These are phyloP conservation scores for Chaetomium olivaceum DNA, from an alignment of 2,329 filamentous ascomycete species.

Conservation along the genomic window DNA sequence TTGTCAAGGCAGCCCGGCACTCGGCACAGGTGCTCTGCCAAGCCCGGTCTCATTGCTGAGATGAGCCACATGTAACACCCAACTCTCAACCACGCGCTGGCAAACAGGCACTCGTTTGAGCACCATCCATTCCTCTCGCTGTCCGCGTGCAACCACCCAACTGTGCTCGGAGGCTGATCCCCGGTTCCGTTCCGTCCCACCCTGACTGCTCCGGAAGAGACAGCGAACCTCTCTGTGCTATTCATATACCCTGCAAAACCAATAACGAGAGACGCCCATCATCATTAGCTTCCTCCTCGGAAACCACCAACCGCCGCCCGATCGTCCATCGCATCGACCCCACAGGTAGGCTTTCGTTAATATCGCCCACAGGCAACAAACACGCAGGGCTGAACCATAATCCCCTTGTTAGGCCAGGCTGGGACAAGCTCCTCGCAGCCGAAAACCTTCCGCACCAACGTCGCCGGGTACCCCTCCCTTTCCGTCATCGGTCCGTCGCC, in stretches of 20 bases:
- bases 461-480: constrained; percentile 9
- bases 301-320: background rate
- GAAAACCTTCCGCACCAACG: background rate
- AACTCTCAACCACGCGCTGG: background rate
- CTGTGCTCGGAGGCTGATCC: background rate
- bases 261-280: background rate
- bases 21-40: constrained; percentile 6
- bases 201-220: background rate
- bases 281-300: background rate
- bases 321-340: background rate
- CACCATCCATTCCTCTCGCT: background rate
- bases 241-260: background rate
- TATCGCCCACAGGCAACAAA: background rate
- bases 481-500: constrained; percentile 9
- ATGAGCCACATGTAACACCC: constrained; percentile 1
- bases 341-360: background rate
- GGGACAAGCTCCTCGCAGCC: background rate
- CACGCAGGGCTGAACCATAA: constrained; percentile 1
- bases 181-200: background rate
- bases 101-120: background rate
- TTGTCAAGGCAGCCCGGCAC: constrained; percentile 8
- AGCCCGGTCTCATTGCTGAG: background rate
- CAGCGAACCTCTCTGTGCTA: background rate
- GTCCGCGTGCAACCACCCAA: background rate
- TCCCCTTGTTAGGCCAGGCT: background rate